Percentiles rank a stretch among this genome's conserved stretches.
These are phyloP conservation scores for Saturnispora serradocipensis DNA, from an alignment of 805 yeast genomes.

Conservation along the genomic window DNA sequence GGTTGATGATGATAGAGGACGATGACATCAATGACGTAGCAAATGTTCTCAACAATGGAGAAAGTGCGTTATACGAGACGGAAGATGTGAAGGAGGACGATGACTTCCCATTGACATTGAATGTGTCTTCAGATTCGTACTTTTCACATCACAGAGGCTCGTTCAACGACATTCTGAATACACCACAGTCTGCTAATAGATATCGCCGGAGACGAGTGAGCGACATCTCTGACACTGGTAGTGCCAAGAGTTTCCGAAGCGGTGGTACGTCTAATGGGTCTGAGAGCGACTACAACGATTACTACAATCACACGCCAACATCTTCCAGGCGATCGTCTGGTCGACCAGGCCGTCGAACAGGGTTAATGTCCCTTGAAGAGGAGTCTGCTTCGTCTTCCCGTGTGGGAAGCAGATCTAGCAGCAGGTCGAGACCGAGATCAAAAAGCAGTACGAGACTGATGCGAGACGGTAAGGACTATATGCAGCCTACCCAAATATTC, in stretches of 20 bases:
- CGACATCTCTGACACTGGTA: conserved; percentile 21
- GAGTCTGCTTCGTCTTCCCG: not conserved
- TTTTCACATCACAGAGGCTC: conserved; percentile 26
- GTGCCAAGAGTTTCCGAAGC: conserved; percentile 2
- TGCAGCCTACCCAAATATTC: conserved; percentile 42
- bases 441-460: not conserved
- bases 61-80: not conserved
- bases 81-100: not conserved
- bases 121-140: conserved; percentile 27
- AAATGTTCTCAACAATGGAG: not conserved
- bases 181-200: conserved; percentile 2
- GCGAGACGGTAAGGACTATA: conserved; percentile 2
- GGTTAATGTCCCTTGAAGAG: conserved; percentile 1
- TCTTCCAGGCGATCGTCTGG: conserved; percentile 10
- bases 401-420: conserved; percentile 7
- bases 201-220: conserved; percentile 17
- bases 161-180: conserved; percentile 4
- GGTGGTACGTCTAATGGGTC: conserved; percentile 6
- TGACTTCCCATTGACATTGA: conserved; percentile 9
- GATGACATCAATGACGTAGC: not conserved
- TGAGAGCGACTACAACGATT: conserved; percentile 14
- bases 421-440: conserved; percentile 9
- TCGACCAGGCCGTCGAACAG: conserved; percentile 6
- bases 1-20: not conserved
- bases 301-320: conserved; percentile 17